Evolutionary conservation across 106 monocot species (phyloP).

Genomic region (Amphibolis antarctica): DNA sequence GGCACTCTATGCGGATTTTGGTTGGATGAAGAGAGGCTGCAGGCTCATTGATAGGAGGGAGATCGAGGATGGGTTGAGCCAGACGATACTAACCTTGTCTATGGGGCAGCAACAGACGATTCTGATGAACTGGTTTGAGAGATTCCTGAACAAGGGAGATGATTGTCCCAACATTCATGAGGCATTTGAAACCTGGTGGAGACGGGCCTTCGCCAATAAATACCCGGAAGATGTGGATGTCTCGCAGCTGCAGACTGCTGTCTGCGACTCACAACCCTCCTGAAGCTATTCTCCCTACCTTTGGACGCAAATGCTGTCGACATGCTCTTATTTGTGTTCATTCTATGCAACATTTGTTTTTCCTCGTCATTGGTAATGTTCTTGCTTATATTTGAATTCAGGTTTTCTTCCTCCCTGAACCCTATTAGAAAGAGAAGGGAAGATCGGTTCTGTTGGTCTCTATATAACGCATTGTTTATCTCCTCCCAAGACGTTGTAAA

Average conservation of each 20-base stretch:
- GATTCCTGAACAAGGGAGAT: constrained; percentile 17
- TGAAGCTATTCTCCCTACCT: neutral
- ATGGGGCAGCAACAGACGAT: constrained; percentile 20
- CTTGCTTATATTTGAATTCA: no score
- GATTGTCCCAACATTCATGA: constrained; percentile 22
- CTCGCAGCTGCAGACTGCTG: constrained; percentile 2
- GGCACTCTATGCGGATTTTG: constrained; percentile 18
- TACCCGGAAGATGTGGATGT: neutral
- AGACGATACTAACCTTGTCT: constrained; percentile 23
- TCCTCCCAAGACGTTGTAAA: no score
- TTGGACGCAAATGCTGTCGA: no score
- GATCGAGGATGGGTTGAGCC: constrained; percentile 19
- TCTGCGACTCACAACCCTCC: neutral
- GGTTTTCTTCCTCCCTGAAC: no score
- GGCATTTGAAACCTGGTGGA: constrained; percentile 46
- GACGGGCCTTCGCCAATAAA: constrained; percentile 29
- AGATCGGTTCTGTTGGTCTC: no score
- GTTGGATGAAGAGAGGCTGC: constrained; percentile 12
- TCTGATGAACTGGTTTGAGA: constrained; percentile 17
- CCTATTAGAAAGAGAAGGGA: no score
- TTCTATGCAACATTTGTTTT: no score
- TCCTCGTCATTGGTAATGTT: no score
- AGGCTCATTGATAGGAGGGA: constrained; percentile 2
- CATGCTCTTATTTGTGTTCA: no score
- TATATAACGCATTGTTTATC: no score